Conservation (phyloP, 352 stramenopile genomes). For the Phytophthora capsici region DNA sequence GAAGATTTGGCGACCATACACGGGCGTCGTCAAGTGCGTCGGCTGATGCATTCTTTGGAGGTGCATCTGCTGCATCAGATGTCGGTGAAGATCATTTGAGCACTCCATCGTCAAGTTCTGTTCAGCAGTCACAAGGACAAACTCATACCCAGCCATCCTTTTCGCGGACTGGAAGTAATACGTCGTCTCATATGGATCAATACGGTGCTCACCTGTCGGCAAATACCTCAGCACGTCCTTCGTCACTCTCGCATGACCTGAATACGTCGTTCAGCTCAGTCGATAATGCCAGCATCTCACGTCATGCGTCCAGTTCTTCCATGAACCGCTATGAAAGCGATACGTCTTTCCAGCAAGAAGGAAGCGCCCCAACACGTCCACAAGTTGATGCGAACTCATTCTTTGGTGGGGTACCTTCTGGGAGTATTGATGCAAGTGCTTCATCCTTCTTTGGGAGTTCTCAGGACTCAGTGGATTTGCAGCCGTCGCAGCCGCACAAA, state of each 20-base stretch:
- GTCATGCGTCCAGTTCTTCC: slow-evolving; percentile 32
- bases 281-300: slow-evolving; percentile 28
- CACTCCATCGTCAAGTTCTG: slow-evolving; percentile 9
- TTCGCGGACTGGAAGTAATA: slow-evolving; percentile 43
- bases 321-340: slow-evolving; percentile 31
- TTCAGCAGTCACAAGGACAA: slow-evolving; percentile 17
- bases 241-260: slow-evolving; percentile 18
- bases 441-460: slow-evolving; percentile 43
- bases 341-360: slow-evolving; percentile 12
- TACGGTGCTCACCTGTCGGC: slow-evolving; percentile 11
- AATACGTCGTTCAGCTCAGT: slow-evolving; percentile 29
- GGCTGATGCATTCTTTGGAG: slow-evolving; percentile 35
- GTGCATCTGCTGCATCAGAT: slow-evolving; percentile 2
- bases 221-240: slow-evolving; percentile 12
- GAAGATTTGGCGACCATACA: slow-evolving; percentile 17
- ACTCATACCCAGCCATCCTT: slow-evolving; percentile 36
- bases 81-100: slow-evolving; percentile 18
- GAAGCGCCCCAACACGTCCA: slow-evolving; percentile 2
- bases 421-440: slow-evolving; percentile 19
- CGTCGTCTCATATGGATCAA: slow-evolving; percentile 45
- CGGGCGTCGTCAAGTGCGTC: slow-evolving; percentile 27
- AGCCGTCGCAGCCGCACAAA: slow-evolving; percentile 10
- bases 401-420: slow-evolving; percentile 27
- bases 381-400: slow-evolving; percentile 30
- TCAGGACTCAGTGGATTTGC: slow-evolving; percentile 24